These are phyloP conservation scores for Asterophora parasitica DNA, from an alignment of 768 basidiomycete genomes.

Conservation along the genomic window DNA sequence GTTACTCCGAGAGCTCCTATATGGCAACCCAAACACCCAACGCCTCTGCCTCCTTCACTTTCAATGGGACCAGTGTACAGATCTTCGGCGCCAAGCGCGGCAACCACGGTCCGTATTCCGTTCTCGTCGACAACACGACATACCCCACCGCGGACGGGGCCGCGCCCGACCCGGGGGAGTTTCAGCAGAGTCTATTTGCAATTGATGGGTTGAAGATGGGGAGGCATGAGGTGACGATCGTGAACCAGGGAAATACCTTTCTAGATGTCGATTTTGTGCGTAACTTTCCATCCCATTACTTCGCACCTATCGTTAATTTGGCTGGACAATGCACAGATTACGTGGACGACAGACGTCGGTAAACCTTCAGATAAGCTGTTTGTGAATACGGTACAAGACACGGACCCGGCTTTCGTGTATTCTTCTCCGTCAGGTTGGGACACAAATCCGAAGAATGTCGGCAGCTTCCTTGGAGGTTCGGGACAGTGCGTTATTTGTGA, in stretches of 20 bases:
- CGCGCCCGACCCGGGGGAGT: constrained; percentile 22
- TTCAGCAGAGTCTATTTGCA: constrained; percentile 39
- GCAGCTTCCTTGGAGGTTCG: constrained; percentile 36
- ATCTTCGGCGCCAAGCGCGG: constrained; percentile 45
- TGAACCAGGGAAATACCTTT: constrained; percentile 22
- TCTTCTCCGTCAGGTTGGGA: constrained; percentile 27
- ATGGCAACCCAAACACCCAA: constrained; percentile 28
- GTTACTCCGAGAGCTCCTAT: constrained; percentile 36
- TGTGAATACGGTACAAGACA: constrained; percentile 27
- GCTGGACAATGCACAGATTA: constrained; percentile 20
- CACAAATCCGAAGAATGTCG: constrained; percentile 25
- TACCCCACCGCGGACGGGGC: constrained; percentile 27
- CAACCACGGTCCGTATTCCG: constrained; percentile 42
- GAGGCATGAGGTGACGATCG: constrained; percentile 34
- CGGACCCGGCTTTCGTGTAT: constrained; percentile 35
- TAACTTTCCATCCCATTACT: constrained; percentile 5
- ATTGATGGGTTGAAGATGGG: constrained; percentile 26
- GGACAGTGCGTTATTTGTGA: constrained; percentile 29
- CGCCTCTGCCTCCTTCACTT: constrained; percentile 34
- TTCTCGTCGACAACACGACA: constrained; percentile 34
- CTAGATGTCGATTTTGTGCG: constrained; percentile 49
- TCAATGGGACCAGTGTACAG: constrained; percentile 46
- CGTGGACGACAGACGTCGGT: constrained; percentile 28
- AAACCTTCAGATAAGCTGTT: constrained; percentile 20
- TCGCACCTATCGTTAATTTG: background rate